Evolutionary conservation across 495 filamentous ascomycete genomes (phyloP), one percentile per base, ranked within the genome.

Genomic region (Aspergillus bertholletiae): DNA sequence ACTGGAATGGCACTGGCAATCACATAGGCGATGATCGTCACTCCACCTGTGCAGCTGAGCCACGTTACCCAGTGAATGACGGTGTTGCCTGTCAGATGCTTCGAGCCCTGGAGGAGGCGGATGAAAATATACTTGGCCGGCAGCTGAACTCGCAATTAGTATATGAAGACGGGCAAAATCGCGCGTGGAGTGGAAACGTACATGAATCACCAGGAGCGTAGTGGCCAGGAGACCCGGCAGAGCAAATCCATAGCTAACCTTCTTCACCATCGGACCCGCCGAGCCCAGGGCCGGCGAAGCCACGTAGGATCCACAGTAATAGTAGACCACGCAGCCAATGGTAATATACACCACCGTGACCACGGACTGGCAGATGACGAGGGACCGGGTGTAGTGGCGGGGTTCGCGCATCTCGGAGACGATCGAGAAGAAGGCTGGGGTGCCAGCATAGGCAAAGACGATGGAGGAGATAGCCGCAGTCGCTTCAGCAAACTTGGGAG

Each of bases 201-300:
- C 58, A 34, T 61, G 61, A 17, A 51, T 37, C 9, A 59, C 51
- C 46, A 68, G 47, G 15, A 57, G 61, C 21, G 59, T 62, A 15
- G 54, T 64, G 5, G 65, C 65, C 6, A 68, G 34, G 21, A 69
- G 24, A 8, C 63, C 85, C 18, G 88, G 88, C 5, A 86, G 63
- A n/a, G 86, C 87, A 48, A 90, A 67, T 13, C 87, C 87, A 58
- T 85, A 92, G 5, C 86, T 83, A 4, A 64, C 37, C 68, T 88
- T 89, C 46, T 79, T 75, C 3, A 90, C 56, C 0, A 79, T 22
- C 1, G 69, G 68, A 11, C 80, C 75, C 12, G 85, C 82, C 0
- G 84, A 84, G 21, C 84, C 76, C 1, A 90, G 76, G 5, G 87
- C 86, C 0, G 88, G 88, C 1, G 83, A 83, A 20, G 68, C 58